Evolutionary conservation across 1,284 basidiomycete genomes (phyloP).

Genomic region (Coniophora puteana): DNA sequence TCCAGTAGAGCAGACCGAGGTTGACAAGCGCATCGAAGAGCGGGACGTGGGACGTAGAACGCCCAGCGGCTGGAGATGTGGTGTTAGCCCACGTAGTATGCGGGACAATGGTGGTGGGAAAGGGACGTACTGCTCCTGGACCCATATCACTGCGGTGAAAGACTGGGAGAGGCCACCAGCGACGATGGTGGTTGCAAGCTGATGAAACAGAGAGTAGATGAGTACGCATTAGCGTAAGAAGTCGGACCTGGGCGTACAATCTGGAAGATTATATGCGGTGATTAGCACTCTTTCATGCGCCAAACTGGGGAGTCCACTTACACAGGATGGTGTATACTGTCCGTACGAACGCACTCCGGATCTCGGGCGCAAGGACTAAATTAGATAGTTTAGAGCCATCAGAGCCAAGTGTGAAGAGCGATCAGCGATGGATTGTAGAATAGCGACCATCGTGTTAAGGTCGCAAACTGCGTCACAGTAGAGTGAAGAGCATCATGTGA

Average conservation of each 20-base stretch:
- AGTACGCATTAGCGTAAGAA: background rate
- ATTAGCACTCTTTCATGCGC: constrained; percentile 4
- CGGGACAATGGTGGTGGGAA: constrained; percentile 3
- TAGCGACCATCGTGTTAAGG: no score
- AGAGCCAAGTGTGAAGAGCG: no score
- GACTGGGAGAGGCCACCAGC: constrained; percentile 66
- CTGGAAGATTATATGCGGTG: constrained; percentile 51
- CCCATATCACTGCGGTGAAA: constrained; percentile 54
- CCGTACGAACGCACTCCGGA: constrained; percentile 71
- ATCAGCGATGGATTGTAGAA: no score
- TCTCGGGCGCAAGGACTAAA: no score
- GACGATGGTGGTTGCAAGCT: constrained; percentile 71
- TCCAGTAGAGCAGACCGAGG: constrained; percentile 80
- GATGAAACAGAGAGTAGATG: constrained; percentile 11
- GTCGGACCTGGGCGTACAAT: constrained; percentile 48
- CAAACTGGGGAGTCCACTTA: constrained; percentile 42
- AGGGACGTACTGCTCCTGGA: constrained; percentile 57
- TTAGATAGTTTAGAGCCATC: no score
- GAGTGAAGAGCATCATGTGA: no score
- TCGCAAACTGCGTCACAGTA: no score
- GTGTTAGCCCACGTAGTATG: constrained; percentile 14
- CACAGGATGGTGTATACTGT: constrained; percentile 81
- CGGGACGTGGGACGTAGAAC: constrained; percentile 67
- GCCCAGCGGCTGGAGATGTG: constrained; percentile 54
- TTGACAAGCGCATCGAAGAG: constrained; percentile 73